These are phyloP conservation scores for Sporothrix inflata DNA, from an alignment of 2,329 filamentous ascomycete species.

Conservation along the genomic window DNA sequence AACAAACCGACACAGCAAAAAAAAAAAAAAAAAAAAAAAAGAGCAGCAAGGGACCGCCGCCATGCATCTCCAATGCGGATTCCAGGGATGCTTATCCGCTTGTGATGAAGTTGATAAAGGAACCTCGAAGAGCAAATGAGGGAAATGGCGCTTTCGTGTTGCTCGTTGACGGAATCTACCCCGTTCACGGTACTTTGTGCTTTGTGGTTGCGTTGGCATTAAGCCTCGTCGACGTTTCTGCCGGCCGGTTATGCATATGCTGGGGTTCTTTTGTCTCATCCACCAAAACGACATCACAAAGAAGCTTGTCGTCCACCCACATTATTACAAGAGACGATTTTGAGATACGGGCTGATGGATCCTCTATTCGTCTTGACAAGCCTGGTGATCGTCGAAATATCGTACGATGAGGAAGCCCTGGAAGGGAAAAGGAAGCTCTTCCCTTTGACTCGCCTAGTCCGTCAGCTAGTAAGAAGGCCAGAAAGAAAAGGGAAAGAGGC, in stretches of 20 bases:
- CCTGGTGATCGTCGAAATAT: not conserved
- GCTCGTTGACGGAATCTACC: not conserved
- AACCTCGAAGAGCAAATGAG: not conserved
- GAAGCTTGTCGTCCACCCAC: not conserved
- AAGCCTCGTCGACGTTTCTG: not conserved
- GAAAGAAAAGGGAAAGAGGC: not conserved
- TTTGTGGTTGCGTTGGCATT: not conserved
- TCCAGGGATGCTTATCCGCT: not conserved
- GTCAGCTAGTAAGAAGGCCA: not conserved
- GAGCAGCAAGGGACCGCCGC: not conserved
- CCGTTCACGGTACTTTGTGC: not conserved
- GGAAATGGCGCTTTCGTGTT: not conserved
- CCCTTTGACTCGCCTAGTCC: not conserved
- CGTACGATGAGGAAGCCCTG: not conserved
- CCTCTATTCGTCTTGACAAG: not conserved
- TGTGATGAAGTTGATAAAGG: not conserved
- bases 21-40: no score
- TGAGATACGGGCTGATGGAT: not conserved
- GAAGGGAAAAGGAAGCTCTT: not conserved
- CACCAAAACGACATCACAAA: not conserved
- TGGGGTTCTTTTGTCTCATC: not conserved
- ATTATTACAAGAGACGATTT: not conserved
- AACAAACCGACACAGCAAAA: no score
- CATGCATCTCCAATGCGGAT: not conserved
- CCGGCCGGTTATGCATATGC: not conserved